Evolutionary conservation across 257 asterid species (phyloP).

Genomic region (Scutellaria minor): DNA sequence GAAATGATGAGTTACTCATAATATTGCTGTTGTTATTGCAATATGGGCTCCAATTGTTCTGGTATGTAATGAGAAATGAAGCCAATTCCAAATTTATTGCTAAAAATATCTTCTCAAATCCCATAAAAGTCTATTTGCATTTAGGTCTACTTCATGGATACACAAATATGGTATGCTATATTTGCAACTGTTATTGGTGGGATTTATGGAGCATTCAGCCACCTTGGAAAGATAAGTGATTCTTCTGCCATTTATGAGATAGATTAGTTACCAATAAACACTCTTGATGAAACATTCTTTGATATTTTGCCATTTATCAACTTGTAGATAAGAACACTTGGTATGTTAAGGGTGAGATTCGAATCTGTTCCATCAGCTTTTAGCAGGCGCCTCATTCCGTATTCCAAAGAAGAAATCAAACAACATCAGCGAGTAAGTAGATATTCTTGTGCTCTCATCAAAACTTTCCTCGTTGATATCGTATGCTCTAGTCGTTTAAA

Average conservation of each 20-base stretch:
- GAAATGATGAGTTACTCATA: conserved; percentile 65
- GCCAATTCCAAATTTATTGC: conserved; percentile 18
- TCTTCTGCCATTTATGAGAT: conserved; percentile 23
- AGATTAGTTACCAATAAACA: background rate
- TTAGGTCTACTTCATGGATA: conserved; percentile 93
- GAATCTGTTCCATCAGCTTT: conserved; percentile 93
- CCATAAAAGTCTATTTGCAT: conserved; percentile 36
- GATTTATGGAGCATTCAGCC: conserved; percentile 96
- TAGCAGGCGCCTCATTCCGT: conserved; percentile 82
- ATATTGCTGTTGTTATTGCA: conserved; percentile 81
- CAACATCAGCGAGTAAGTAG: conserved; percentile 54
- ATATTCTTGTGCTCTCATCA: conserved; percentile 33
- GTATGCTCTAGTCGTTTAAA: no score
- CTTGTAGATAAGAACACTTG: no score
- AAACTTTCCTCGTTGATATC: conserved; percentile 20
- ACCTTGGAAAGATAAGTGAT: conserved; percentile 92
- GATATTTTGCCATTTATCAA: no score
- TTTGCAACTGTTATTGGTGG: conserved; percentile 90
- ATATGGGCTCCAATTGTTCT: conserved; percentile 89
- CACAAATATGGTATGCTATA: conserved; percentile 98
- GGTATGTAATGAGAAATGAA: conserved; percentile 54
- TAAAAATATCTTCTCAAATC: conserved; percentile 26
- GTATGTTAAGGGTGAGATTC: conserved; percentile 95
- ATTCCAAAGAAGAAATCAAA: conserved; percentile 59
- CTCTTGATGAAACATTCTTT: no score